A percentile compares a stretch with the other conserved stretches of the same genome.
Conservation (phyloP, 345 rosid species). For the Sisymbrium altissimum region DNA sequence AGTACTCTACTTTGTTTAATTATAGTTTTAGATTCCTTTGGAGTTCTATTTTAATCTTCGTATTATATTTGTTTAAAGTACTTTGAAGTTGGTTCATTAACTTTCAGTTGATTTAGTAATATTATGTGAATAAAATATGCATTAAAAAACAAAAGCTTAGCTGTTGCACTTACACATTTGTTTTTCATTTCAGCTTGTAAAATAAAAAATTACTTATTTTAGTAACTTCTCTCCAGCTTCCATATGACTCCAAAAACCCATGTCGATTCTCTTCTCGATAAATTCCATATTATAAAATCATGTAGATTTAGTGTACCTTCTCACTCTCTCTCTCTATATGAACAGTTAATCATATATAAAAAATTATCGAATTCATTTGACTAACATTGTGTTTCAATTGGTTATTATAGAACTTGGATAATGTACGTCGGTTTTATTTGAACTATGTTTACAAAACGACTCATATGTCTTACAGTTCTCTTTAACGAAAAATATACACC, state of each 20-base stretch:
- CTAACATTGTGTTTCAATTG: neutral
- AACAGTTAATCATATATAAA: neutral
- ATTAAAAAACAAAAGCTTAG: slow-evolving; percentile 20
- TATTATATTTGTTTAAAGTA: neutral
- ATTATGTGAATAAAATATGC: slow-evolving; percentile 18
- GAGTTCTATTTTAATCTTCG: neutral
- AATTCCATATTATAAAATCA: neutral
- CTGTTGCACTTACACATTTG: slow-evolving; percentile 34
- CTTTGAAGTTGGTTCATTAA: slow-evolving; percentile 7
- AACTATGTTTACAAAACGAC: neutral
- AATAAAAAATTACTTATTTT: slow-evolving; percentile 23
- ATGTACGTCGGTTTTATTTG: neutral
- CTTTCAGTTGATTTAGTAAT: neutral
- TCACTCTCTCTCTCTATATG: neutral
- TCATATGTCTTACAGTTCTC: neutral
- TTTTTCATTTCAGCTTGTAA: neutral
- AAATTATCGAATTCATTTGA: neutral
- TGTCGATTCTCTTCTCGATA: slow-evolving; percentile 30
- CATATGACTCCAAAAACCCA: slow-evolving; percentile 30
- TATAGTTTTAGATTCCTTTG: neutral
- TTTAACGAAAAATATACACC: neutral
- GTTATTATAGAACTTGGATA: neutral
- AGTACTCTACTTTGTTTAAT: slow-evolving; percentile 1
- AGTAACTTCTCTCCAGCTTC: slow-evolving; percentile 35
- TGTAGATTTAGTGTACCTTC: neutral